Base-by-base conservation (phyloP, 768 basidiomycete genomes). In the Cystobasidium tubakii region DNA sequence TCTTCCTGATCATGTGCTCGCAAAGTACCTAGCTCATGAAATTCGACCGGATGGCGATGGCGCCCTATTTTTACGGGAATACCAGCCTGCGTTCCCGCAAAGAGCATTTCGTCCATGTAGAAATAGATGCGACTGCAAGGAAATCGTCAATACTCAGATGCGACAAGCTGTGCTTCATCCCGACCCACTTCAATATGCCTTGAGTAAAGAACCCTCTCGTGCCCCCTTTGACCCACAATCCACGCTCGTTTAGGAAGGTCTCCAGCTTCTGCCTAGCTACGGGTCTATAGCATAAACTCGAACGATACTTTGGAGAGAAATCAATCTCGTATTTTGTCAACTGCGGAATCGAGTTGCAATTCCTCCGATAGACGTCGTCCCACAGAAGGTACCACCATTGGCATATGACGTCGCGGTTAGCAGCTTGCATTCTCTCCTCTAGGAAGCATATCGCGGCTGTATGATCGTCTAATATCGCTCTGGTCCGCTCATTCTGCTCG, bases 311-410 rank as follows among this genome's bases (percentile, higher is more conserved):
- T 0, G 90, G 89, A 78, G 88, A 86, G 79, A 91, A 91, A 77
- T 88, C 87, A 0, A 83, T 36, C 1, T 84, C 84, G 77, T 88
- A 83, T 6, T 81, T 83, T 57, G 79, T 70, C 17, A 90, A 80
- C 19, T 82, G 83, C 21, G 81, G 76, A 57, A 89, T 86, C 0
- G 87, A 86, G 54, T 85, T 84, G 77, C 86, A 80, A 78, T 90
- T 90, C 67, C 88, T 83, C 1, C 77, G 43, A 75, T 88, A 76
- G 63, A 89, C 23, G 39, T 77, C 78, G 63, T 78, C 89, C 88
- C 88, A 90, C 76, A 89, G 86, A 15, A 90, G 83, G 77, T 88
- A 90, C 90, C 90, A 91, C 87, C 89, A 90, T 1, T 86, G 85
- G 1, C 85, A 81, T 0, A 86, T 79, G 75, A 84, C 83, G 0